Evolutionary conservation across 176 grass and related monocot genomes (phyloP).

Genomic region (Themeda triandra): DNA sequence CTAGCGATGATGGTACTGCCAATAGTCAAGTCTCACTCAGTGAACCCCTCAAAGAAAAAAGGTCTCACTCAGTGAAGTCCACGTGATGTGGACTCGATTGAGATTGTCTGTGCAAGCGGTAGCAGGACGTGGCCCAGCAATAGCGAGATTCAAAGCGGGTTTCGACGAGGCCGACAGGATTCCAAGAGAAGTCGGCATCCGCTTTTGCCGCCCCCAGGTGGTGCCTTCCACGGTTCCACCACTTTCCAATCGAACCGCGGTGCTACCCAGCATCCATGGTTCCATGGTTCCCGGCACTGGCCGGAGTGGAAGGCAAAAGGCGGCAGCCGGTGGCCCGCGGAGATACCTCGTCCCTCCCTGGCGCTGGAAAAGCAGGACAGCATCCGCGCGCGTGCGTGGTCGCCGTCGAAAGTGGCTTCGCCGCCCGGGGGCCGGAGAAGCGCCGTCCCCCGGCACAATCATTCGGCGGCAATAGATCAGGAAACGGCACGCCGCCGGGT

Average conservation of each 20-base stretch:
- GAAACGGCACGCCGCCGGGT: background rate
- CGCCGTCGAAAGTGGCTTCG: background rate
- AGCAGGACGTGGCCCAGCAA: background rate
- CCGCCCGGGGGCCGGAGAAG: background rate
- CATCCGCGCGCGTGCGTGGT: background rate
- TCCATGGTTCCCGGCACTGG: background rate
- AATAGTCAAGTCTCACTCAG: no score
- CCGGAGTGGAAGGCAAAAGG: background rate
- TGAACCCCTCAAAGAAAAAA: no score
- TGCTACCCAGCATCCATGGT: background rate
- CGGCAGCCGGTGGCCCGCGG: no score
- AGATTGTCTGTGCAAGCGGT: background rate
- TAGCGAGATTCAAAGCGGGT: background rate
- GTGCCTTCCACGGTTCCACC: background rate
- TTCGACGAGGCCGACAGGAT: background rate
- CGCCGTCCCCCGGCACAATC: background rate
- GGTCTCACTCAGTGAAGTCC: no score
- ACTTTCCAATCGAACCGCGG: background rate
- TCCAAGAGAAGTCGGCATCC: constrained; percentile 5
- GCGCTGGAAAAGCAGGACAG: background rate
- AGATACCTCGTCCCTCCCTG: background rate
- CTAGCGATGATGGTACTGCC: background rate
- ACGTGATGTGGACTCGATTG: background rate
- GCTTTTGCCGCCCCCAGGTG: background rate
- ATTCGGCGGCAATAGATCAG: background rate